Base-by-base conservation (phyloP, 2,329 filamentous ascomycete species). In the Clarireedia monteithiana region DNA sequence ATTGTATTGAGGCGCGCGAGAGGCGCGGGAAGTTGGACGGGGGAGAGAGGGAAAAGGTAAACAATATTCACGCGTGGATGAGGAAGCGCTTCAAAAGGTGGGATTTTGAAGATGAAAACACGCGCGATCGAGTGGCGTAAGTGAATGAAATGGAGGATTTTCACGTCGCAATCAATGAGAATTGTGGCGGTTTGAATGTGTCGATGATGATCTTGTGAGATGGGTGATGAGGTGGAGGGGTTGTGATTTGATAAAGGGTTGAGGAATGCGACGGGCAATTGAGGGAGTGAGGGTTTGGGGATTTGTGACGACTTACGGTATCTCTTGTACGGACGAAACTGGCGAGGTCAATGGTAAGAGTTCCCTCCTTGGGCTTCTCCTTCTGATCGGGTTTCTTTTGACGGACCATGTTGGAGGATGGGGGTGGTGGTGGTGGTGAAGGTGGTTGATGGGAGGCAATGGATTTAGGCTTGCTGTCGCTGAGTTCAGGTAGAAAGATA, bases 261-360 rank as follows among this genome's bases (percentile, higher is more conserved):
- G 27, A 56, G 50, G 56, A 42, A 51, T 64, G 45, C 50, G 55
- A 53, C 39, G n/a, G n/a, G 27, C 9, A 10, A 30, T 12, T 30
- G 23, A 47, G 52, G 44, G 59, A 30, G 3, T 30, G 23, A 47
- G 52, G 44, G 59, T 57, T 57, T 57, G 55, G 54, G 49, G 59
- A 48, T 47, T 7, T 10, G 14, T 5, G 27, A 30, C 51, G 55
- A 52, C 62, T 66, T 84, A 95, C 90, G 70, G 83, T 85, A 70
- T 95, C 89, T 67, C 89, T 83, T 49, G 91, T 89, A 68, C 85
- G 80, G 59, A 89, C 80, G 70, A 92, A 92, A 71, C 89, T 86
- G 57, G 89, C 85, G 56, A 87, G 78, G 59, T 89, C 83, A 62
- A 88, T 81, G 44, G 60, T 58, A 27, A 68, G 56, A n/a, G 65